Percentiles rank a stretch among this genome's conserved stretches.
These are phyloP conservation scores for Apiospora malaysiana DNA, from an alignment of 2,329 filamentous ascomycete species.

Conservation along the genomic window DNA sequence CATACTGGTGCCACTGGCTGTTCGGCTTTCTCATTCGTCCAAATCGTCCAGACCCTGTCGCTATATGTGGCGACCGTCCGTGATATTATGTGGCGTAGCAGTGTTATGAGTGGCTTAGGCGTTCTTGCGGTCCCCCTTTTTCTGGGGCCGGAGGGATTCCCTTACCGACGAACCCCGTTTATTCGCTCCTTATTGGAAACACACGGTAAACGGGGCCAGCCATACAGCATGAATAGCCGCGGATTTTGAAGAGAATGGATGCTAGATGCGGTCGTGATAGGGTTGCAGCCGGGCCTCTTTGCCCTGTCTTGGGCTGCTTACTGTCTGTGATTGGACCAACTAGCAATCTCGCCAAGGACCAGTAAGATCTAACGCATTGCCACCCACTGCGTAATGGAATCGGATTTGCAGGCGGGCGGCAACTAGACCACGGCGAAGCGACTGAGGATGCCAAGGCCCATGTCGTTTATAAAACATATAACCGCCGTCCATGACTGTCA, in stretches of 20 bases:
- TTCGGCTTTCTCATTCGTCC: background rate
- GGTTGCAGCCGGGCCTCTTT: background rate
- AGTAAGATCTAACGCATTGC: background rate
- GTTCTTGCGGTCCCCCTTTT: background rate
- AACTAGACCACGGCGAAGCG: no score
- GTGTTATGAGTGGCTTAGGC: background rate
- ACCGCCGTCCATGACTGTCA: background rate
- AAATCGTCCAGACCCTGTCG: background rate
- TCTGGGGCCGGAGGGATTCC: background rate
- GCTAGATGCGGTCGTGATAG: background rate
- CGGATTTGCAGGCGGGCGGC: background rate
- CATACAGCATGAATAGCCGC: background rate
- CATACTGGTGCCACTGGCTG: no score
- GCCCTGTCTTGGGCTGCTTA: background rate
- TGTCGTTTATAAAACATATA: slow-evolving; percentile 7
- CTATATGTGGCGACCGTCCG: background rate
- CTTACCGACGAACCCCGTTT: background rate
- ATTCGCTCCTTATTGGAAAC: slow-evolving; percentile 8
- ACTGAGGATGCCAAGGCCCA: background rate
- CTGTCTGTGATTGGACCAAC: background rate
- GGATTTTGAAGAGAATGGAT: background rate
- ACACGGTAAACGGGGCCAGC: background rate
- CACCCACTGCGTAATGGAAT: background rate
- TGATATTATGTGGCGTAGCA: background rate
- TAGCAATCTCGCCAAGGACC: background rate